Evolutionary conservation across 2,329 filamentous ascomycete species (phyloP).

Genomic region (Ophiocordyceps australis): DNA sequence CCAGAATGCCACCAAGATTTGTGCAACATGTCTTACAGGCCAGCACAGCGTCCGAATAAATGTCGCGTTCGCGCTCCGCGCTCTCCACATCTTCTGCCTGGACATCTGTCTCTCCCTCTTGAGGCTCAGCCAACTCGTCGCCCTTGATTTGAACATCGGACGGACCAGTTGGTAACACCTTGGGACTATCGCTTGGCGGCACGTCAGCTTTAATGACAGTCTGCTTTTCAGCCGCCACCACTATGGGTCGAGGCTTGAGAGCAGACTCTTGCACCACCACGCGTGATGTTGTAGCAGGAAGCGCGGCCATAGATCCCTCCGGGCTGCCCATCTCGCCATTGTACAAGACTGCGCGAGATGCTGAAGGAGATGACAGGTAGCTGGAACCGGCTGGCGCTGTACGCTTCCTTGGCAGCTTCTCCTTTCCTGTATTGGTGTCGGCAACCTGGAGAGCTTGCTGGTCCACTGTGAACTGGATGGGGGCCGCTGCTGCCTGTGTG

Average conservation of each 20-base stretch:
- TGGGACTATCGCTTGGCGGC: slow-evolving; percentile 63
- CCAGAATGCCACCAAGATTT: background rate
- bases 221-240: slow-evolving; percentile 40
- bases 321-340: slow-evolving; percentile 29
- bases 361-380: slow-evolving; percentile 37
- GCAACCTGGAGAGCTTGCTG: slow-evolving; percentile 82
- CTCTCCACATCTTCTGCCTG: slow-evolving; percentile 61
- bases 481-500: slow-evolving; percentile 88
- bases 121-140: slow-evolving; percentile 45
- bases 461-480: slow-evolving; percentile 98
- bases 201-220: slow-evolving; percentile 60
- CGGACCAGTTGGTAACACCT: slow-evolving; percentile 58
- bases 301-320: slow-evolving; percentile 36
- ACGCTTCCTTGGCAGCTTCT: slow-evolving; percentile 51
- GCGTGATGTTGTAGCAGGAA: slow-evolving; percentile 51
- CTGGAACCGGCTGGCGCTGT: slow-evolving; percentile 33
- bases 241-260: slow-evolving; percentile 19
- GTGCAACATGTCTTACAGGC: slow-evolving; percentile 42
- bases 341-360: slow-evolving; percentile 49
- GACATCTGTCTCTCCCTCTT: slow-evolving; percentile 21
- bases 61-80: slow-evolving; percentile 68
- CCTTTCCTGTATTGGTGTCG: slow-evolving; percentile 60
- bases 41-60: slow-evolving; percentile 85
- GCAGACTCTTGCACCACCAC: slow-evolving; percentile 27
- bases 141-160: slow-evolving; percentile 37